Conservation (phyloP, 2,329 filamentous ascomycete genomes). For the Fusarium subtropicale region DNA sequence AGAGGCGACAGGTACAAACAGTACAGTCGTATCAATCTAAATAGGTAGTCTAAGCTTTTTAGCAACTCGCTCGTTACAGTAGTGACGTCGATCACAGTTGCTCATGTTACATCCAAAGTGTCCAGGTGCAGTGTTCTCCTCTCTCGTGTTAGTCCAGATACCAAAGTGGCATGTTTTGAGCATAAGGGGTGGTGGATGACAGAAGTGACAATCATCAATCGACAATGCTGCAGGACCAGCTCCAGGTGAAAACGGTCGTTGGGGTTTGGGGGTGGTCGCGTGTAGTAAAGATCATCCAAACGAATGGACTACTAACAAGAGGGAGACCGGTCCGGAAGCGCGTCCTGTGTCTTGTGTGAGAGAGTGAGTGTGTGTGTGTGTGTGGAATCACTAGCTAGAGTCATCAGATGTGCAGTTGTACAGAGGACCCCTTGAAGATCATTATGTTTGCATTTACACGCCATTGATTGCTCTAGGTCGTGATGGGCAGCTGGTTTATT, state of each 20-base stretch:
- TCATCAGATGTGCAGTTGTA: slow-evolving; percentile 21
- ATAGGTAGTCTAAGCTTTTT: slow-evolving; percentile 14
- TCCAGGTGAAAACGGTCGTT: slow-evolving; percentile 40
- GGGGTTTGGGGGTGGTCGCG: slow-evolving; percentile 35
- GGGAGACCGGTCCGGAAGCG: slow-evolving; percentile 29
- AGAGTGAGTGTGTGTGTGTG: neutral
- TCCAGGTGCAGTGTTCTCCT: neutral
- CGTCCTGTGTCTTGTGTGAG: neutral
- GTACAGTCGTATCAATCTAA: neutral
- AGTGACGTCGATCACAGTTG: slow-evolving; percentile 29
- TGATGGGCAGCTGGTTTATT: slow-evolving; percentile 9
- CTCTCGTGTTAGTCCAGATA: slow-evolving; percentile 28
- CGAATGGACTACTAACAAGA: slow-evolving; percentile 15
- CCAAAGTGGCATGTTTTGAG: slow-evolving; percentile 22
- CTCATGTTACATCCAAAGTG: slow-evolving; percentile 15
- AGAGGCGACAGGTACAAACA: neutral
- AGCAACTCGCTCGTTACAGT: neutral
- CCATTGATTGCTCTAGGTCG: slow-evolving; percentile 1
- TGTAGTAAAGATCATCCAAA: slow-evolving; percentile 45
- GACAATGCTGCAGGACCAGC: slow-evolving; percentile 29
- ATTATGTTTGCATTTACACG: slow-evolving; percentile 11
- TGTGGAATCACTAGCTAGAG: neutral
- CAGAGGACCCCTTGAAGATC: slow-evolving; percentile 34
- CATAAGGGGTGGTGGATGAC: slow-evolving; percentile 17
- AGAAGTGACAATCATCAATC: neutral